Base-by-base conservation (phyloP, 306 rosid species). In the Lotus japonicus region DNA sequence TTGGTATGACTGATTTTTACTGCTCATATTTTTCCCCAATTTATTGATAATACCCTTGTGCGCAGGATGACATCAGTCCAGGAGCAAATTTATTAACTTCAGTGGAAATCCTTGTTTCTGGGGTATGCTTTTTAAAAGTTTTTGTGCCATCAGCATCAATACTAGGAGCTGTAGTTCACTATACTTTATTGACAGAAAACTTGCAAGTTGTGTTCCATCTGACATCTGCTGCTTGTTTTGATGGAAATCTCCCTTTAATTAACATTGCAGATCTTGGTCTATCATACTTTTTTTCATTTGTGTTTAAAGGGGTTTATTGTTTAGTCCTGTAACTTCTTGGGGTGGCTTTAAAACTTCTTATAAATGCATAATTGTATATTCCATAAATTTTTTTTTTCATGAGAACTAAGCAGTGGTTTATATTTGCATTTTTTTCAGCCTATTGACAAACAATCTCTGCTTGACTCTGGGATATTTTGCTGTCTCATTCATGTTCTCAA, bases 391-490 rank as follows among this genome's bases (percentile, higher is more conserved):
- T 14, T 64, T n/a, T 58, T 59, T 39, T 54, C 44, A 21, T 12
- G 43, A 55, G 64, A 50, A 60, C 66, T 66, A 65, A 78, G 43
- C 48, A 11, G 39, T 72, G 52, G 71, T 26, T 65, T 58, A 31
- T 46, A 60, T 61, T 14, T 51, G 33, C 71, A 31, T 48, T 38
- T 53, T 71, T 77, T 82, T 84, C 95, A 95, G 99, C 97, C 97
- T 58, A 79, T 88, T 62, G 99, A 91, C 85, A 95, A 95, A 73
- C 96, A 91, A 81, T 95, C 96, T 76, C 92, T 95, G 80, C 99
- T 95, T 38, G 99, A 91, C 84, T 95, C 99, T 59, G 99, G 99
- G 60, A 91, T 95, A 80, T 88, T 95, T 57, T 87, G 99, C 84
- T 95, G 99, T 80, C 99, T 95, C 88, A 87, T 95, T 75, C 84